Evolutionary conservation across 2,329 filamentous ascomycete species (phyloP).

Genomic region (Microdochium trichocladiopsis): DNA sequence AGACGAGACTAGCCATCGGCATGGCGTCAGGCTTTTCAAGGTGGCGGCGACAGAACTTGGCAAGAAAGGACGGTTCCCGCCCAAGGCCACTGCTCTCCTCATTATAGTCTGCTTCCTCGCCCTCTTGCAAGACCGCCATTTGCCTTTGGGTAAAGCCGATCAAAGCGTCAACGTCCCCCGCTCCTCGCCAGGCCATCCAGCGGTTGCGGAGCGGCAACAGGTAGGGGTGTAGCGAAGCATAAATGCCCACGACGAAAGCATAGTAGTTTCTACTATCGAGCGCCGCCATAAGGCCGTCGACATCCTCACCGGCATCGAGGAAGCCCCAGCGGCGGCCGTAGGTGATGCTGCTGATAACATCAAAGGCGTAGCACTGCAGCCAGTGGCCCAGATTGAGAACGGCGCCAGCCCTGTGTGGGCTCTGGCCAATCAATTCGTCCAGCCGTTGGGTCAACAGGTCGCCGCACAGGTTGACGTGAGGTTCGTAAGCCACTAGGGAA

Average conservation of each 20-base stretch:
- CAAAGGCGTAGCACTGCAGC: conserved; percentile 77
- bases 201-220: conserved; percentile 25
- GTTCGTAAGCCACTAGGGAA: conserved; percentile 69
- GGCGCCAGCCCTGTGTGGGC: conserved; percentile 14
- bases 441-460: conserved; percentile 62
- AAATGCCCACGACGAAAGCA: conserved; percentile 38
- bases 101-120: conserved; percentile 31
- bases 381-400: conserved; percentile 60
- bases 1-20: conserved; percentile 60
- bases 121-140: too few species aligned
- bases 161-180: too few species aligned
- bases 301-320: conserved; percentile 65
- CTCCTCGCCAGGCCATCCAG: too few species aligned
- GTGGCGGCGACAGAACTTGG: conserved; percentile 64
- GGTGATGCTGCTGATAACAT: conserved; percentile 72
- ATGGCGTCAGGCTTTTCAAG: conserved; percentile 66
- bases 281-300: conserved; percentile 66
- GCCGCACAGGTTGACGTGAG: conserved; percentile 69
- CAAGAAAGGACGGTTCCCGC: too few species aligned
- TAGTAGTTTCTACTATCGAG: conserved; percentile 64
- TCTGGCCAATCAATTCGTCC: conserved; percentile 22
- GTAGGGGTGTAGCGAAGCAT: conserved; percentile 19
- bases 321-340: conserved; percentile 73
- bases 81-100: too few species aligned
- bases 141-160: too few species aligned